Evolutionary conservation across 2,329 filamentous ascomycete genomes (phyloP), one percentile per base, ranked within the genome.

Genomic region (Aureobasidium mangrovei): DNA sequence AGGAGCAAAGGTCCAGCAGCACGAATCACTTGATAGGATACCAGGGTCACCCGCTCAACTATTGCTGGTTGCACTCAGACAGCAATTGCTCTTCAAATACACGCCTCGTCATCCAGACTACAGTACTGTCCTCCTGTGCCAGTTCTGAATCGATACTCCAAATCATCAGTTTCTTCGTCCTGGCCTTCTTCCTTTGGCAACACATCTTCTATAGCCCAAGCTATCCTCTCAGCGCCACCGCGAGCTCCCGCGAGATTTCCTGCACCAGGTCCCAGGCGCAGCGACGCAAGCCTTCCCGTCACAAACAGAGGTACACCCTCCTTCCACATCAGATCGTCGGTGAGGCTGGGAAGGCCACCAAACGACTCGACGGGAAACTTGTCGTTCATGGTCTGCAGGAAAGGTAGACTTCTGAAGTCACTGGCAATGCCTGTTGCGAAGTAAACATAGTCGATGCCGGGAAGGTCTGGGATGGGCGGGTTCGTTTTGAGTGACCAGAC

Each of bases 231-330:
- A 0, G 86, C 86, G 0, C 85, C 85, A 28, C 83, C 64, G 59
- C 86, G 78, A 3, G 85, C 85, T 0, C 87, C 87, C 29, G 85
- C 86, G 3, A 91, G 71, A 65, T 91, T 91, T 0, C 80, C 81
- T 1, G 84, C 85, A 0, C 82, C 85, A 8, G 87, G 86, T 0
- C 87, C 86, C 0, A 91, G 70, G 55, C 82, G 76, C 60, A 91
- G 66, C 0, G 77, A 80, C 0, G 84, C 86, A 35, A 91, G 69
- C 51, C 81, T 75, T 1, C 85, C 87, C 0, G 83, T 83, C 56
- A 87, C 69, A 63, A 89, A 91, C 1, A 90, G 68, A 1, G 87
- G 87, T 0, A 91, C 78, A n/a, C 81, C 80, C 0, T 83, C 74
- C 36, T 75, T 75, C 87, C 86, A 91, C 77, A 84, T 85, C 57